A percentile compares a stretch with the other conserved stretches of the same genome.
Conservation (phyloP, 495 filamentous ascomycete species). For the Hypoxylon rickii region DNA sequence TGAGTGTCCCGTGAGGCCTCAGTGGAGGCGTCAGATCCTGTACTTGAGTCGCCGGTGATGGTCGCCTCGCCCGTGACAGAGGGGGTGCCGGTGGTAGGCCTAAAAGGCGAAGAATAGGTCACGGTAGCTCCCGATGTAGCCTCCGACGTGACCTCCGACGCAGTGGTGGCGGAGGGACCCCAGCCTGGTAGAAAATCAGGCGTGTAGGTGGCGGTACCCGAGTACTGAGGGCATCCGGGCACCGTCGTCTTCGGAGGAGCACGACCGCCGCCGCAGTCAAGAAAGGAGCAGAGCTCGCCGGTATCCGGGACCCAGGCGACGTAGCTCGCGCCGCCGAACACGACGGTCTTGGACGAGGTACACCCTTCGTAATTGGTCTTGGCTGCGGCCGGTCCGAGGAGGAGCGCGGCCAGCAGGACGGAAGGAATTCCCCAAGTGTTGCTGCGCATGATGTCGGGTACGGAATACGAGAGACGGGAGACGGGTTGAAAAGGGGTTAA, state of each 20-base stretch:
- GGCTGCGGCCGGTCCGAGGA: conserved; percentile 40
- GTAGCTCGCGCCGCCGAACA: conserved; percentile 48
- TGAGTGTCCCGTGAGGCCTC: conserved; percentile 11
- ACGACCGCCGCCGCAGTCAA: conserved; percentile 68
- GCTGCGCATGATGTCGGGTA: conserved; percentile 21
- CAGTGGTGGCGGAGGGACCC: conserved; percentile 27
- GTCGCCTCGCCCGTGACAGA: background rate
- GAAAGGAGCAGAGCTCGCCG: conserved; percentile 63
- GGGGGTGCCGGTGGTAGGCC: too few relatives aligned
- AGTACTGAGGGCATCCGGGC: conserved; percentile 61
- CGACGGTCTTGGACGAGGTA: conserved; percentile 35
- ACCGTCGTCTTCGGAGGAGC: conserved; percentile 64
- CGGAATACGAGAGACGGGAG: background rate
- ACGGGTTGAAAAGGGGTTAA: background rate
- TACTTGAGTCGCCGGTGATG: background rate
- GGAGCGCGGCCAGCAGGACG: conserved; percentile 24
- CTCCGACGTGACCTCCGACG: too few relatives aligned
- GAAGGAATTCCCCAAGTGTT: conserved; percentile 20
- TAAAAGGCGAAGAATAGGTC: too few relatives aligned
- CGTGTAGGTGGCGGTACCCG: conserved; percentile 58
- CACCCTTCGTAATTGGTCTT: conserved; percentile 55
- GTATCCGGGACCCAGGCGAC: conserved; percentile 58
- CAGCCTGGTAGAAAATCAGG: conserved; percentile 54
- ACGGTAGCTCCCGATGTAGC: too few relatives aligned
- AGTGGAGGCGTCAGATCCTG: conserved; percentile 10